Evolutionary conservation across 208 protist genomes (phyloP), one percentile per base, ranked within the genome.

Genomic region (Acanthamoeba triangularis): DNA sequence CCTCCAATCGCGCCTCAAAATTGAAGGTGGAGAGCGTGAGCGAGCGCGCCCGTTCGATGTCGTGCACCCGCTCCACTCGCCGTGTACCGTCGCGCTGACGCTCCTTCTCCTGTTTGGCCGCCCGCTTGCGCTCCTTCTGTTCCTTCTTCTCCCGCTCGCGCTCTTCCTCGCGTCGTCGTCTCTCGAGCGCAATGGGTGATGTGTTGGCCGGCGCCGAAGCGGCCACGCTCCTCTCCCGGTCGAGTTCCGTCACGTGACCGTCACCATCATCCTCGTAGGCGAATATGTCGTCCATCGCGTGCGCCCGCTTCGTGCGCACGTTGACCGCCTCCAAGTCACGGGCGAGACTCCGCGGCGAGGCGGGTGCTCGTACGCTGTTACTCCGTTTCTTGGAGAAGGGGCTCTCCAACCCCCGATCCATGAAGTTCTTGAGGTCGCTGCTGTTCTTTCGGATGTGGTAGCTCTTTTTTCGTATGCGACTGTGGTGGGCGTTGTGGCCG

Each of bases 401-500:
- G 65, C 87, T 93, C 44, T 93, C 87, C 59, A 49, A 13, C 8
- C 47, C 59, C 33, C 54, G 44, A 30, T 92, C 85, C 47, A 49
- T 41, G 25, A 61, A 69, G 18, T 93, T 69, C 72, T 49, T 41
- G n/a, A 88, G 16, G 13, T 93, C 87, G 59, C 35, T 44, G 65
- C 87, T 93, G 87, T 69, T 78, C 28, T 93, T 93, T 8, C 87
- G 56, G 1, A 93, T 18, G 61, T 93, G 87, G 59, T 78, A 93
- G 44, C 69, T 69, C 59, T 72, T 93, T 49, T 93, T 93, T 13
- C 59, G 25, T 14, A 93, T 30, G 28, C 59, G 56, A 16, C 87
- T 78, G 59, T 11, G 41, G 3, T 3, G 41, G 59, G 59, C 18
- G 33, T n/a, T 37, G n/a, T 37, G 33, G 44, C 8, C 30, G 44